These are phyloP conservation scores for Stevia rebaudiana DNA, from an alignment of 140 eudicot genomes.

Conservation along the genomic window DNA sequence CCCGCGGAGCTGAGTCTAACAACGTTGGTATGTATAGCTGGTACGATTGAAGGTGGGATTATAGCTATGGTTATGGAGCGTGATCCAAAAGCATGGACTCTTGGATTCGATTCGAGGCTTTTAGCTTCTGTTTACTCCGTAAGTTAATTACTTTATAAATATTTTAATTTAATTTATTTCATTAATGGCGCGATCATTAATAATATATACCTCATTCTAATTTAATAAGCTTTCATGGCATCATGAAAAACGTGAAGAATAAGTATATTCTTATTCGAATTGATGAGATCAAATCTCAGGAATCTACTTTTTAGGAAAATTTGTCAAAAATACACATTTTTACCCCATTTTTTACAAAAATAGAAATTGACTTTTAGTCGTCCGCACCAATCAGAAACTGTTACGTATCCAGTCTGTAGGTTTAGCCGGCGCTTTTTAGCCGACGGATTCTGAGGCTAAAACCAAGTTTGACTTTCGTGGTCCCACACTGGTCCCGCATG, in stretches of 20 bases:
- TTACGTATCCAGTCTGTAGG: too few relatives aligned
- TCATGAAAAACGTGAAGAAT: neutral
- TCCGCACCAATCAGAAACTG: too few relatives aligned
- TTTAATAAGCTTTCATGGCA: neutral
- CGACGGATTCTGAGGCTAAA: too few relatives aligned
- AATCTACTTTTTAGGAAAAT: constrained; percentile 16
- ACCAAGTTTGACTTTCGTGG: too few relatives aligned
- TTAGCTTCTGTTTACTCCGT: constrained; percentile 87
- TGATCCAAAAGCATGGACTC: constrained; percentile 73
- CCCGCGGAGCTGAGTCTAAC: constrained; percentile 78
- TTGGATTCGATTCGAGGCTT: constrained; percentile 85
- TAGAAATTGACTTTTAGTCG: too few relatives aligned
- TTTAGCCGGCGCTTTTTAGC: too few relatives aligned
- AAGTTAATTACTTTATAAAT: constrained; percentile 22
- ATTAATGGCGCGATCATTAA: too few relatives aligned
- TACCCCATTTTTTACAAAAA: too few relatives aligned
- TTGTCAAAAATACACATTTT: too few relatives aligned
- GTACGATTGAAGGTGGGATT: constrained; percentile 56
- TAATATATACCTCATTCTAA: neutral
- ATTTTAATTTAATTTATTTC: too few relatives aligned
- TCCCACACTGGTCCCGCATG: too few relatives aligned
- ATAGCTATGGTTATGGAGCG: constrained; percentile 67
- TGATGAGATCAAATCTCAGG: constrained; percentile 1
- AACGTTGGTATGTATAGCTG: constrained; percentile 56
- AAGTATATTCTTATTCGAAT: constrained; percentile 17